phyloP scores from a whole-genome alignment of 1,139 yeast species.

The Nakaseomyces kungkrabaensis region DNA sequence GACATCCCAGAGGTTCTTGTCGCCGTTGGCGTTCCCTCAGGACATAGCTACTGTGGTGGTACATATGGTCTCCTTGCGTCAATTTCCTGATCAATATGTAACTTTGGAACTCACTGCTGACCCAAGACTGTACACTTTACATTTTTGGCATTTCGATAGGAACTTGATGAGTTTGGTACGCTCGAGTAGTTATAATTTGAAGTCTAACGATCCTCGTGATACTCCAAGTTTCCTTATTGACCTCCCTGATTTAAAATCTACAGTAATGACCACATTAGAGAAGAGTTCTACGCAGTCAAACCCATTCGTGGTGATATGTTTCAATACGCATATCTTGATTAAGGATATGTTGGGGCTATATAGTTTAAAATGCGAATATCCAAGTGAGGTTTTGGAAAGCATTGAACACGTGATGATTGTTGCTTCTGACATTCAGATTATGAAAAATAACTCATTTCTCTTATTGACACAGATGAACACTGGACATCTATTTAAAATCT shows the following conservation, averaged over 20 bases:
- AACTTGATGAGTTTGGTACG: neutral
- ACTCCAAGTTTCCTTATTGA: conserved; percentile 33
- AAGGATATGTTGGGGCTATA: conserved; percentile 31
- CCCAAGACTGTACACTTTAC: neutral
- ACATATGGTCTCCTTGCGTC: neutral
- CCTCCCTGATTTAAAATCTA: conserved; percentile 20
- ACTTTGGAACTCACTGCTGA: neutral
- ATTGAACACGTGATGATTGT: conserved; percentile 31
- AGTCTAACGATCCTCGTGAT: neutral
- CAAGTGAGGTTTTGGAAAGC: conserved; percentile 32
- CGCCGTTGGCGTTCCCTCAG: neutral
- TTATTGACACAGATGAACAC: conserved; percentile 57
- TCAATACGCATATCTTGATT: conserved; percentile 38
- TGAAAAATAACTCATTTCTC: conserved; percentile 49
- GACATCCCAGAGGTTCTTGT: neutral
- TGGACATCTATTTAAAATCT: conserved; percentile 74
- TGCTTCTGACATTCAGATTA: conserved; percentile 51
- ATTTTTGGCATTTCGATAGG: neutral
- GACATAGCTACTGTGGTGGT: neutral
- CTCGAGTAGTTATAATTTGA: neutral
- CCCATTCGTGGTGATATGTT: conserved; percentile 49
- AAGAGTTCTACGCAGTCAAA: conserved; percentile 26
- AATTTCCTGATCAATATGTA: neutral
- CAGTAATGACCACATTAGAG: conserved; percentile 11
- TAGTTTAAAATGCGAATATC: conserved; percentile 40